Percentiles rank a stretch among this genome's conserved stretches.
Evolutionary conservation across 495 filamentous ascomycete genomes (phyloP).

Genomic region (Astrocystis sublimbata): DNA sequence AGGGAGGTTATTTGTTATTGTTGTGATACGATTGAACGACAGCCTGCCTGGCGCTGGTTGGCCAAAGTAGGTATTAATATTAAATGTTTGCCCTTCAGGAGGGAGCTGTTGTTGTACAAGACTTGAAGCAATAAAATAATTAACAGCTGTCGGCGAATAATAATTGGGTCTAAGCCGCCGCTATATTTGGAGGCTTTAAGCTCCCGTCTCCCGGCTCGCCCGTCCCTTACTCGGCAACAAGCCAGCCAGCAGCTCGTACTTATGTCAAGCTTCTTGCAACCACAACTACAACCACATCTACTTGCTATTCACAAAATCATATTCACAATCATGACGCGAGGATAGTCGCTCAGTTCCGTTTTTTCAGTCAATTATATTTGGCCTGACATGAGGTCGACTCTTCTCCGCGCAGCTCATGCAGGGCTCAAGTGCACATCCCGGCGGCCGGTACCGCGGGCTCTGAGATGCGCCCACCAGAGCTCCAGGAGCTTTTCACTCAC

Average conservation of each 20-base stretch:
- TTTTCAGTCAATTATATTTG: neutral
- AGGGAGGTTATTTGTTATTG: too few relatives aligned
- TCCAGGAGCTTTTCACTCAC: conserved; percentile 26
- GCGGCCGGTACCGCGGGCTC: conserved; percentile 14
- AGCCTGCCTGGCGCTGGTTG: too few relatives aligned
- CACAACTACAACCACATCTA: neutral
- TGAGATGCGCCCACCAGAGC: conserved; percentile 17
- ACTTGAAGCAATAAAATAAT: too few relatives aligned
- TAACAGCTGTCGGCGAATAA: conserved; percentile 5
- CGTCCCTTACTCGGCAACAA: neutral
- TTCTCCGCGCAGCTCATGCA: conserved; percentile 21
- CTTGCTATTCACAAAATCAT: neutral
- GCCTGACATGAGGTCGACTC: conserved; percentile 27
- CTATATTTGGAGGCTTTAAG: conserved; percentile 14
- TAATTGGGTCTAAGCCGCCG: conserved; percentile 12
- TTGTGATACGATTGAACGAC: too few relatives aligned
- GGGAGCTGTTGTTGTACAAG: too few relatives aligned
- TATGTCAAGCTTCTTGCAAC: neutral
- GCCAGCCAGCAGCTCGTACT: neutral
- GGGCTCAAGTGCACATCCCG: conserved; percentile 26
- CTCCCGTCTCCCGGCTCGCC: neutral
- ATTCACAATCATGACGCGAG: neutral
- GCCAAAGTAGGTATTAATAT: too few relatives aligned
- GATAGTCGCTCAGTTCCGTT: neutral
- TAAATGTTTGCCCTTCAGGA: too few relatives aligned